Percentiles rank a stretch among this genome's conserved stretches.
Conservation (phyloP, 257 asterid species). For the Pogostemon cablin region DNA sequence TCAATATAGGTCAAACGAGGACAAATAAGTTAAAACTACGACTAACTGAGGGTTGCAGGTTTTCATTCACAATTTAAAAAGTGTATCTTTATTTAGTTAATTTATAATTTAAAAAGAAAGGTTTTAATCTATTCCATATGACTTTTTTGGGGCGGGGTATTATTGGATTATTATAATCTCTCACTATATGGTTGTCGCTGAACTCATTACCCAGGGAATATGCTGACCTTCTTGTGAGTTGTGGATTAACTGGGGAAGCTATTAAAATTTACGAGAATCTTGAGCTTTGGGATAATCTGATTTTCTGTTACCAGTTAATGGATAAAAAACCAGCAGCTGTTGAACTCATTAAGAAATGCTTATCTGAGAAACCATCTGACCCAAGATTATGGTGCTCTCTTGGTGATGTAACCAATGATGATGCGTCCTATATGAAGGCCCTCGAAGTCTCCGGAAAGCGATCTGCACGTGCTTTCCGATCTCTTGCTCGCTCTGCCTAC, state of each 20-base stretch:
- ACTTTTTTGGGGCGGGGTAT: neutral
- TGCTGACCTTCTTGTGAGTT: conserved; percentile 85
- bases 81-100: neutral
- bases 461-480: conserved; percentile 84
- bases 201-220: conserved; percentile 62
- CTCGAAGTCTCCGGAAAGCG: conserved; percentile 77
- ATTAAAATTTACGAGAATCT: conserved; percentile 80
- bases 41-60: neutral
- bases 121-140: neutral
- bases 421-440: conserved; percentile 76
- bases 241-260: conserved; percentile 94
- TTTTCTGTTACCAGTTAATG: conserved; percentile 74
- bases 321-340: conserved; percentile 94
- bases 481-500: conserved; percentile 95
- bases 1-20: neutral
- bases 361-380: conserved; percentile 72
- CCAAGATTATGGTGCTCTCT: conserved; percentile 94
- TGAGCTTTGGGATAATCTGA: conserved; percentile 96
- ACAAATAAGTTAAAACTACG: neutral
- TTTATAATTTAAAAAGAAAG: neutral
- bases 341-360: conserved; percentile 67
- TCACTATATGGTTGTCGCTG: neutral
- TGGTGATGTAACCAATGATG: conserved; percentile 84
- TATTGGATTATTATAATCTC: conserved; percentile 6
- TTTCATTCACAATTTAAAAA: neutral